Conservation (phyloP, 495 filamentous ascomycete species). For the Podospora sp. region DNA sequence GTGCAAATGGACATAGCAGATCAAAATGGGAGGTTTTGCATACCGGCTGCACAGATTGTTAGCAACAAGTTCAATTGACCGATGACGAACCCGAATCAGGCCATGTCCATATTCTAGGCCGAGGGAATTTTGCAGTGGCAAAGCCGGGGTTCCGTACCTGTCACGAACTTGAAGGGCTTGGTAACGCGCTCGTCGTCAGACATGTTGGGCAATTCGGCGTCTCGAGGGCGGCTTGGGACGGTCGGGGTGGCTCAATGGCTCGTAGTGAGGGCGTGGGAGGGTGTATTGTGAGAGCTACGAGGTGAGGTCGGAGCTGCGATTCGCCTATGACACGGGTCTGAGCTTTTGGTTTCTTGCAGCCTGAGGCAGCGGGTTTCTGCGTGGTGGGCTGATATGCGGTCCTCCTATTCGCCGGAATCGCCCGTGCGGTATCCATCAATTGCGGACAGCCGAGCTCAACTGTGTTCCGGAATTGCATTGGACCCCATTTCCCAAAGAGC, state of each 20-base stretch:
- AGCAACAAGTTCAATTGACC: constrained; percentile 22
- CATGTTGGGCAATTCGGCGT: constrained; percentile 59
- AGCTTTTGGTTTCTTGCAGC: constrained; percentile 21
- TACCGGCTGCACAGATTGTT: constrained; percentile 49
- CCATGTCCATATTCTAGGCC: constrained; percentile 34
- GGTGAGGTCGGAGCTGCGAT: constrained; percentile 25
- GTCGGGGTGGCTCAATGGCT: constrained; percentile 23
- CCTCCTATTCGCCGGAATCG: constrained; percentile 16
- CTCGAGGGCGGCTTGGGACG: constrained; percentile 20
- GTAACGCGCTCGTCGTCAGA: constrained; percentile 90
- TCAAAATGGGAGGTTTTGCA: constrained; percentile 30
- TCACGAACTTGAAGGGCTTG: constrained; percentile 99
- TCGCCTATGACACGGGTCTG: constrained; percentile 20
- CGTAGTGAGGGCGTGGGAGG: constrained; percentile 11
- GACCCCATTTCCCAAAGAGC: constrained; percentile 12
- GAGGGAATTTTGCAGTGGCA: constrained; percentile 36
- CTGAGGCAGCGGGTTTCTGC: constrained; percentile 25
- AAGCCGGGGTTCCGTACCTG: constrained; percentile 67
- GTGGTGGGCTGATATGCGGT: constrained; percentile 27
- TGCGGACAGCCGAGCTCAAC: constrained; percentile 10
- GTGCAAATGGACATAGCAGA: constrained; percentile 11
- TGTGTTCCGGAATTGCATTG: constrained; percentile 19
- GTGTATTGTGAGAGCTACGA: constrained; percentile 21
- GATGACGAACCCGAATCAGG: constrained; percentile 32
- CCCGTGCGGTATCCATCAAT: constrained; percentile 5